Percentiles rank a stretch among this genome's conserved stretches.
Conservation (phyloP, 2,329 filamentous ascomycete species). For the Alternaria brassicicola region DNA sequence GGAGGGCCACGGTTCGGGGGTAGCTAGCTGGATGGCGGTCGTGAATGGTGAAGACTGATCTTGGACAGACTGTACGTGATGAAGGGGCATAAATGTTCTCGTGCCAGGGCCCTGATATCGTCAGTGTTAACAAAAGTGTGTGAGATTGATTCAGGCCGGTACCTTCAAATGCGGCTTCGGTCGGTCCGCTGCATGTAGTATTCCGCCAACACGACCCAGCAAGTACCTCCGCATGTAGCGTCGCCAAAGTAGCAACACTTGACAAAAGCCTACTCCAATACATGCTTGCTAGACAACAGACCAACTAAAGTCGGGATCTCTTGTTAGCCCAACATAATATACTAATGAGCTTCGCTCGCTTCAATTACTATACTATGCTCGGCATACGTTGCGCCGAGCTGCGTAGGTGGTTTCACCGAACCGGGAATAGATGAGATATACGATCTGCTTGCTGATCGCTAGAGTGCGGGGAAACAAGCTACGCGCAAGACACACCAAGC, state of each 20-base stretch:
- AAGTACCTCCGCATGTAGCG: neutral
- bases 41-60: slow-evolving; percentile 49
- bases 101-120: slow-evolving; percentile 59
- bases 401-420: neutral
- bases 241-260: neutral
- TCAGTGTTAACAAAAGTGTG: neutral
- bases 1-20: slow-evolving; percentile 38
- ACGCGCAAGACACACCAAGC: neutral
- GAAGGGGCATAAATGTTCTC: slow-evolving; percentile 62
- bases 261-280: neutral
- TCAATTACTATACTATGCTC: neutral
- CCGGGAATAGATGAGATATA: slow-evolving; percentile 4
- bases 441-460: neutral
- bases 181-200: slow-evolving; percentile 59
- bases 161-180: slow-evolving; percentile 56
- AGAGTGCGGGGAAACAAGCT: slow-evolving; percentile 9
- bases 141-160: neutral
- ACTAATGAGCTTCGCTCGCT: neutral
- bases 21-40: slow-evolving; percentile 35
- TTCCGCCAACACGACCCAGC: slow-evolving; percentile 60
- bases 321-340: neutral
- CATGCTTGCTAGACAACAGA: neutral
- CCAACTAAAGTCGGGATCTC: too few species aligned
- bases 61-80: slow-evolving; percentile 58
- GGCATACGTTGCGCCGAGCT: slow-evolving; percentile 10